Evolutionary conservation across 2,329 filamentous ascomycete species (phyloP).

Genomic region (Podosphaera fusca): DNA sequence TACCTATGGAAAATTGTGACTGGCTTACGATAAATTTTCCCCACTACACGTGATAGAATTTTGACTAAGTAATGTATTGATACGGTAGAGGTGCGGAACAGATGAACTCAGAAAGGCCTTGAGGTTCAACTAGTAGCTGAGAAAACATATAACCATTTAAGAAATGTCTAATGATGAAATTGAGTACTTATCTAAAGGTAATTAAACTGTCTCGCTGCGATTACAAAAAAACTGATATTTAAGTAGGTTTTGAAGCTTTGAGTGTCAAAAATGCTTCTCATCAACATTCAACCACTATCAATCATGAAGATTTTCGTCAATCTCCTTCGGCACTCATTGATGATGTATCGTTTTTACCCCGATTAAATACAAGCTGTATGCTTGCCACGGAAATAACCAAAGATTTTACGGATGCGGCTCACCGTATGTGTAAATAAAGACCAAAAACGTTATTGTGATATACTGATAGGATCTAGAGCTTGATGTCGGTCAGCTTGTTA

Average conservation of each 20-base stretch:
- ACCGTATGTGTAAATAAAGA: slow-evolving; percentile 20
- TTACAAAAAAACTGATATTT: neutral
- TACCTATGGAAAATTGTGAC: too few species aligned
- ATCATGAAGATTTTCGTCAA: neutral
- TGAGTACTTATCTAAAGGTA: slow-evolving; percentile 10
- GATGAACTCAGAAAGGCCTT: neutral
- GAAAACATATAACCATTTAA: neutral
- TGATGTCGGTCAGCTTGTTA: slow-evolving; percentile 60
- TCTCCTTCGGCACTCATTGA: slow-evolving; percentile 9
- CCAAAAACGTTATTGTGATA: slow-evolving; percentile 5
- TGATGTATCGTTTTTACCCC: slow-evolving; percentile 14
- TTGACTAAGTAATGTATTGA: neutral
- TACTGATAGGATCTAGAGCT: slow-evolving; percentile 31
- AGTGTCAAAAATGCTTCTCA: slow-evolving; percentile 9
- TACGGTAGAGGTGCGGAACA: neutral
- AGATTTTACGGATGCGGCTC: slow-evolving; percentile 28
- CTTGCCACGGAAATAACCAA: slow-evolving; percentile 34
- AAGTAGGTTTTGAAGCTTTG: slow-evolving; percentile 5
- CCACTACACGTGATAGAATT: neutral
- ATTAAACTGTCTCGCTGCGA: neutral
- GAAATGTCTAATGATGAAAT: slow-evolving; percentile 11
- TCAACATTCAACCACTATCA: neutral
- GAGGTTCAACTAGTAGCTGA: neutral
- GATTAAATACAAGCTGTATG: slow-evolving; percentile 22
- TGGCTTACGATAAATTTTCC: neutral